Evolutionary conservation across 2,329 filamentous ascomycete species (phyloP).

Genomic region (Neocucurbitaria cava): DNA sequence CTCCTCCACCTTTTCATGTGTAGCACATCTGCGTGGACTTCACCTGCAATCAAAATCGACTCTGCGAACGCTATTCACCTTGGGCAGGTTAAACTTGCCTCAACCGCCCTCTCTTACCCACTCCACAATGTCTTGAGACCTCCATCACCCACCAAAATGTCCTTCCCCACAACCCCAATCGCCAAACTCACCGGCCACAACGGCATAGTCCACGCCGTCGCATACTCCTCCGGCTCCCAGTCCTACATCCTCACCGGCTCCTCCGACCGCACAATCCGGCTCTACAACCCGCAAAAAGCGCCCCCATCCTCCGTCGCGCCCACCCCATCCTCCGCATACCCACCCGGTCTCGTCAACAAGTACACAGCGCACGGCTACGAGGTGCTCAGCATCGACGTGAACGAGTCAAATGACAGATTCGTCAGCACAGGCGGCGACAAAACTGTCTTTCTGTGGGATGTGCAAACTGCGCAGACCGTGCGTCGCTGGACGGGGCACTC

Average conservation of each 20-base stretch:
- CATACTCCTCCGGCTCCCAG: constrained; percentile 57
- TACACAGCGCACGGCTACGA: constrained; percentile 93
- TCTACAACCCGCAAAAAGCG: constrained; percentile 77
- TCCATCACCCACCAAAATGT: constrained; percentile 29
- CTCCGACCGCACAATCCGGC: constrained; percentile 81
- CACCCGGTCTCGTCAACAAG: constrained; percentile 74
- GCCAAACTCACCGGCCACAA: constrained; percentile 52
- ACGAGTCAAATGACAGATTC: constrained; percentile 80
- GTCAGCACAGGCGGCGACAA: constrained; percentile 90
- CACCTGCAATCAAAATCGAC: not conserved
- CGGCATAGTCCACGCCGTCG: constrained; percentile 58
- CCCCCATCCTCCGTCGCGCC: constrained; percentile 45
- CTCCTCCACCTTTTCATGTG: constrained; percentile 8
- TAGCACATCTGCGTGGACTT: not conserved
- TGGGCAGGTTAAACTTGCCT: not conserved
- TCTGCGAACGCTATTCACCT: not conserved
- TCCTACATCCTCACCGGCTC: constrained; percentile 79
- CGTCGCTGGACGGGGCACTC: constrained; percentile 77
- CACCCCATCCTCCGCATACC: constrained; percentile 26
- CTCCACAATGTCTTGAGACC: not conserved
- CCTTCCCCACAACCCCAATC: constrained; percentile 51
- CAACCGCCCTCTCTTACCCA: not conserved
- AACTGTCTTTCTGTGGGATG: constrained; percentile 93
- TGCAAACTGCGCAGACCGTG: constrained; percentile 77
- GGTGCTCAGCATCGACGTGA: constrained; percentile 80